Percentiles rank a stretch among this genome's conserved stretches.
Evolutionary conservation across 139 green algal species (phyloP).

Genomic region (Pseudopediastrum boryanum): DNA sequence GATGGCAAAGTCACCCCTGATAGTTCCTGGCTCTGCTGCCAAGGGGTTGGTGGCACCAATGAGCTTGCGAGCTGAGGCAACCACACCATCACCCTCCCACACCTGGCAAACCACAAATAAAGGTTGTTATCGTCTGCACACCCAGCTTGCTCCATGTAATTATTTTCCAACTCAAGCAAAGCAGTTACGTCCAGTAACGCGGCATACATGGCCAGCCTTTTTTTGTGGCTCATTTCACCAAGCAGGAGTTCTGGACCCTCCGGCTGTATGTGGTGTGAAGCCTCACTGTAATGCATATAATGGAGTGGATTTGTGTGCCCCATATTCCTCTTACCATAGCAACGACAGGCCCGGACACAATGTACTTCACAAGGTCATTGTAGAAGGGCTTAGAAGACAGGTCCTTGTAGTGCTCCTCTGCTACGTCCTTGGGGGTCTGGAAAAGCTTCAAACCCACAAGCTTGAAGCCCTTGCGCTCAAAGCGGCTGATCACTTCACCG

Average conservation of each 20-base stretch:
- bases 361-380: slow-evolving; percentile 94
- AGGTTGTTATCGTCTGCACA: not conserved
- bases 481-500: slow-evolving; percentile 85
- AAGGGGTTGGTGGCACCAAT: slow-evolving; percentile 96
- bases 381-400: slow-evolving; percentile 95
- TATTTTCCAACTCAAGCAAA: too few relatives aligned
- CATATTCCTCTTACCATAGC: slow-evolving; percentile 94
- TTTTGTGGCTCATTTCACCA: too few relatives aligned
- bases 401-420: slow-evolving; percentile 97
- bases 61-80: slow-evolving; percentile 89
- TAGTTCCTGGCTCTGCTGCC: slow-evolving; percentile 92
- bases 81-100: slow-evolving; percentile 95
- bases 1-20: slow-evolving; percentile 86
- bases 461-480: slow-evolving; percentile 91
- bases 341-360: slow-evolving; percentile 95
- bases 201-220: too few relatives aligned
- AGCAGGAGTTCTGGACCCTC: too few relatives aligned
- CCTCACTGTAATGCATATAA: too few relatives aligned
- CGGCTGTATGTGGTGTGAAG: too few relatives aligned
- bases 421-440: slow-evolving; percentile 72
- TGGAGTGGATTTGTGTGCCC: too few relatives aligned
- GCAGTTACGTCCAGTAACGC: too few relatives aligned
- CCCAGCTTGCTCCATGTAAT: not conserved
- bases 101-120: slow-evolving; percentile 60
- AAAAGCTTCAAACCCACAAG: slow-evolving; percentile 86